Conservation (phyloP, 225 moss, liverwort and hornwort species). For the Climacium dendroides region DNA sequence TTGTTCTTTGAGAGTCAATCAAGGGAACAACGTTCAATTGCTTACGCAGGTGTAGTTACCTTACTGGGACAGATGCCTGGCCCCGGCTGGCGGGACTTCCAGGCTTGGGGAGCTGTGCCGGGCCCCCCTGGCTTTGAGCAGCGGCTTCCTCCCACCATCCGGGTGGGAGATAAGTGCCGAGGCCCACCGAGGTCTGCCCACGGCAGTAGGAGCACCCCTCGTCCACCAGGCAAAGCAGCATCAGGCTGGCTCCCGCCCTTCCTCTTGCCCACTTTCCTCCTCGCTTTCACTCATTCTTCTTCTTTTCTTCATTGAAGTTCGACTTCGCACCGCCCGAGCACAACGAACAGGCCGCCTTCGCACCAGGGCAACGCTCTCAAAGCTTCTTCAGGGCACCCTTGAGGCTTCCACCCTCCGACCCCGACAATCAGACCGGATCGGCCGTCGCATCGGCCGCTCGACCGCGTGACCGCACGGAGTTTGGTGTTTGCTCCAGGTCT, state of each 20-base stretch:
- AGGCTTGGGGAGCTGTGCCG: background rate
- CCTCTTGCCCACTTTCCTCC: background rate
- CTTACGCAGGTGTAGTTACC: background rate
- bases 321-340: background rate
- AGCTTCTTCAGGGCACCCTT: background rate
- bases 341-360: background rate
- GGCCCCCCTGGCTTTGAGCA: no score
- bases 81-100: background rate
- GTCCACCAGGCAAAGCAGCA: background rate
- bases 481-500: background rate
- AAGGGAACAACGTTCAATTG: background rate
- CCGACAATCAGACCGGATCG: background rate
- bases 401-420: background rate
- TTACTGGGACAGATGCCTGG: background rate
- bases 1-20: background rate
- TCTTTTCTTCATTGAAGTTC: background rate
- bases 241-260: background rate
- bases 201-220: background rate
- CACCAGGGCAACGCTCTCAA: background rate
- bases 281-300: no score
- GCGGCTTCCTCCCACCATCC: no score
- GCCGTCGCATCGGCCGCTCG: background rate
- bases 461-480: background rate
- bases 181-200: no score
- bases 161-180: background rate